Conservation (phyloP, 169 alveolate genomes). For the Theileria parva region DNA sequence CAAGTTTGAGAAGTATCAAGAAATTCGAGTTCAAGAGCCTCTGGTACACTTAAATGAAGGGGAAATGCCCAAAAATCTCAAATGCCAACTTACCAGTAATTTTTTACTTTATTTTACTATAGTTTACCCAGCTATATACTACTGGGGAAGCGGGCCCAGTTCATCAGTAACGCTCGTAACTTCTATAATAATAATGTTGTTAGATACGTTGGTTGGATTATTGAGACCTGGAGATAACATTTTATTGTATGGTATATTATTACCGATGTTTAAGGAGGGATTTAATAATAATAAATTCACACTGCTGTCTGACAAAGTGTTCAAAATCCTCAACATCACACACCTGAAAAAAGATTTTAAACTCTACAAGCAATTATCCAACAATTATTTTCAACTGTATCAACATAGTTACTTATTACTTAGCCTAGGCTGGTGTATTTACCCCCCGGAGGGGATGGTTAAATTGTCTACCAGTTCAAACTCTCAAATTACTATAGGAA, state of each 20-base stretch:
- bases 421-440: too few species aligned
- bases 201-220: constrained; percentile 3
- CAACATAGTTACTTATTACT: too few species aligned
- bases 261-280: constrained; percentile 83
- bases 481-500: constrained; percentile 39
- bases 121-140: too few species aligned
- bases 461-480: too few species aligned
- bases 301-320: constrained; percentile 79
- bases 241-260: constrained; percentile 84
- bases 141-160: too few species aligned
- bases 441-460: background rate
- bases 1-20: constrained; percentile 89
- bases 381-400: background rate
- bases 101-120: constrained; percentile 35
- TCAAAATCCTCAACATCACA: constrained; percentile 79
- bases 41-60: constrained; percentile 93
- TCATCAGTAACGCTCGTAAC: too few species aligned
- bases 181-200: background rate
- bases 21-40: constrained; percentile 92
- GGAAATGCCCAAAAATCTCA: constrained; percentile 90
- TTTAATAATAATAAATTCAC: constrained; percentile 69
- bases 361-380: background rate
- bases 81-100: constrained; percentile 86
- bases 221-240: constrained; percentile 77
- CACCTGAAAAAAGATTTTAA: constrained; percentile 80